Evolutionary conservation across 2,329 filamentous ascomycete genomes (phyloP), one percentile per base, ranked within the genome.

Genomic region (Beauveria medogensis): DNA sequence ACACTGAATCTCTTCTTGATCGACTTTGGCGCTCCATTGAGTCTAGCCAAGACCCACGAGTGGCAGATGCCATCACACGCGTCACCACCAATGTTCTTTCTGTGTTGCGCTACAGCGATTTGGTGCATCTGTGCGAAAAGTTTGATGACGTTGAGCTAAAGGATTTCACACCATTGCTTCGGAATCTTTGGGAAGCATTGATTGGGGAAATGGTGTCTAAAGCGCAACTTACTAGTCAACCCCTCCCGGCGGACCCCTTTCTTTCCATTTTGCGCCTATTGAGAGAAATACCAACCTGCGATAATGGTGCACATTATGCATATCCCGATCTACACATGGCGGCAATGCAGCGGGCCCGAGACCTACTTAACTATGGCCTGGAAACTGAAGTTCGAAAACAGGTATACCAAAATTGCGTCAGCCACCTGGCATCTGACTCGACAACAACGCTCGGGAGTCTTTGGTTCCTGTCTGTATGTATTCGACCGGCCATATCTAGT

Each of bases 11-110:
- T 22, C 88, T 95, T 68, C 90, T 90, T 1, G 89, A 96, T 69
- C 81, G 84, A 18, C 83, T 97, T 63, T 97, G 93, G 93, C 84
- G 87, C 63, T 90, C 90, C 0, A 85, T 96, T 55, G 87, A 84
- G 6, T 85, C 87, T 26, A 92, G 88, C 63, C 91, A 92, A 68
- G 92, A 97, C 71, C 88, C 90, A 4, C 84, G 92, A 60, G 87
- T 93, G n/a, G 86, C 90, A 8, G 87, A 92, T 55, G 92, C 92
- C 30, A 83, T 95, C 26, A 78, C 92, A 53, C 79, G 80, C 20
- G 89, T 96, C 83, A 71, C 82, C 34, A 70, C 68, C 3, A 75
- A 72, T 20, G 80, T 83, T 46, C 68, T 77, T 1, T 74, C 78
- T 43, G 72, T 87, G 9, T 79, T 82, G 59, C 73, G 79, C 8